Evolutionary conservation across 768 basidiomycete genomes (phyloP), one percentile per base, ranked within the genome.

Genomic region (Russula compacta): DNA sequence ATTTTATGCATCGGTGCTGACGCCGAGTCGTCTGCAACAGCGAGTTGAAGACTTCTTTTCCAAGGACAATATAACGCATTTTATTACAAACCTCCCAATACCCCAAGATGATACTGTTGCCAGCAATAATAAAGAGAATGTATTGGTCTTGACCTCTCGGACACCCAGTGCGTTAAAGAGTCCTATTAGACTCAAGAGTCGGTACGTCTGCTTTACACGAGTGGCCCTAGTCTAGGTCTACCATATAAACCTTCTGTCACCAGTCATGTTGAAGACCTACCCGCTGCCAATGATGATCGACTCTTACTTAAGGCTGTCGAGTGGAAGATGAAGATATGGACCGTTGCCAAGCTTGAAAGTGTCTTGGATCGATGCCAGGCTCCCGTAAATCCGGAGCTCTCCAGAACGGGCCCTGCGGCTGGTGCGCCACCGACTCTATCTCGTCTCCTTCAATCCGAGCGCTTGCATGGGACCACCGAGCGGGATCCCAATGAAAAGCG

Each of bases 251-350:
- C 14, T 38, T n/a, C 29, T 29, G 10, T 24, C 50, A 40, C 38
- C 38, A 76, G 74, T 15, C 50, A 64, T 59, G 52, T 67, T 17
- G 76, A 76, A 50, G 75, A 76, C 35, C 56, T 64, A 46, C 67
- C 66, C 15, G 48, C 32, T 29, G 46, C 53, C 12, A 57, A 58
- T 15, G 60, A 55, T 65, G 80, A 78, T 43, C 79, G 81, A 63
- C 76, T 89, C 40, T 75, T 87, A 17, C 73, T 78, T 49, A 87
- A 91, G 67, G 89, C 92, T 9, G 72, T 80, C 24, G 76, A 78
- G 40, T 85, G 85, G 59, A 81, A 82, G 35, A 87, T 91, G 71
- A 98, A 97, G 74, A 82, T 98, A 32, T 99, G 95, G 95, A 84
- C 73, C 46, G 75, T 85, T 1, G 70, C 75, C 14, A 91, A 91